Evolutionary conservation across 2,329 filamentous ascomycete genomes (phyloP).

Genomic region (Epichloe sylvatica): DNA sequence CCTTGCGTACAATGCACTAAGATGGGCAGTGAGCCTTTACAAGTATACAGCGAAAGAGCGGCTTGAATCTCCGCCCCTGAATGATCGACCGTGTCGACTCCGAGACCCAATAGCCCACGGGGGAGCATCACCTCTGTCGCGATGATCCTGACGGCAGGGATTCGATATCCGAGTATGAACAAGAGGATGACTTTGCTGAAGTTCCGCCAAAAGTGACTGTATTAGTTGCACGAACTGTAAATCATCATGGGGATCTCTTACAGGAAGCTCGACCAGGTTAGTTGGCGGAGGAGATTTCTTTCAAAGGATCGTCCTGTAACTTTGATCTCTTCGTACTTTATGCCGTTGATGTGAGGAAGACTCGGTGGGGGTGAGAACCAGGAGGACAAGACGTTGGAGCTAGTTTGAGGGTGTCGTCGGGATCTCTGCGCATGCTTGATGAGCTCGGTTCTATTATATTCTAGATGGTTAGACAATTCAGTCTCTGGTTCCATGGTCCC

Average conservation of each 20-base stretch:
- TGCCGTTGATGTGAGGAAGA: slow-evolving; percentile 46
- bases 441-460: slow-evolving; percentile 50
- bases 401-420: slow-evolving; percentile 25
- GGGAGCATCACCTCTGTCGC: slow-evolving; percentile 56
- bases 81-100: slow-evolving; percentile 52
- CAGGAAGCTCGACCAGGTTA: slow-evolving; percentile 55
- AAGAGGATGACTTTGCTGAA: slow-evolving; percentile 38
- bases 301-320: slow-evolving; percentile 63
- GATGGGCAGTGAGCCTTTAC: slow-evolving; percentile 39
- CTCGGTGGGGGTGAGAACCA: slow-evolving; percentile 37
- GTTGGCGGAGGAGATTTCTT: slow-evolving; percentile 48
- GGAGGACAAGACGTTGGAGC: slow-evolving; percentile 23
- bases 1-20: slow-evolving; percentile 79
- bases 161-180: slow-evolving; percentile 52
- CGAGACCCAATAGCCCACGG: slow-evolving; percentile 53
- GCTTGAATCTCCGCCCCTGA: slow-evolving; percentile 47
- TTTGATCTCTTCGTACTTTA: slow-evolving; percentile 53
- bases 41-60: slow-evolving; percentile 18
- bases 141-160: slow-evolving; percentile 55
- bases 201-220: not conserved
- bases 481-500: not conserved
- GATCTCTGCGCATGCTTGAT: slow-evolving; percentile 52
- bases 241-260: slow-evolving; percentile 19
- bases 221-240: not conserved
- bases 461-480: not conserved